Conservation (phyloP, 2,329 filamentous ascomycete genomes). For the Phyllachora maydis region DNA sequence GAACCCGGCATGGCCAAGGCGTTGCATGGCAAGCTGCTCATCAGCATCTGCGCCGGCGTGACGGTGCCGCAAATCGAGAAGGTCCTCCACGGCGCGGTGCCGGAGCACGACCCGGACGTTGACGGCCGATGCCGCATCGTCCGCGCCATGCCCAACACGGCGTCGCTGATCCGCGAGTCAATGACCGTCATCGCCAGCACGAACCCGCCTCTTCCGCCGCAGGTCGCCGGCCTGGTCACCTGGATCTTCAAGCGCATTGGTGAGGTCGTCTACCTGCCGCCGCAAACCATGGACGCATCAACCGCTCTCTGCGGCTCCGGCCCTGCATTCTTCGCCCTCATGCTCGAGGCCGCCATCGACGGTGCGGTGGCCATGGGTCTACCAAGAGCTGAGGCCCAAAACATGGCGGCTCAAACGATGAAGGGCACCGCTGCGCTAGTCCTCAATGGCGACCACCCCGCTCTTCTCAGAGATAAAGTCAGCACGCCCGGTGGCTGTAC, state of each 20-base stretch:
- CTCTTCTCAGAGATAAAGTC: slow-evolving; percentile 56
- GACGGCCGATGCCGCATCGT: slow-evolving; percentile 42
- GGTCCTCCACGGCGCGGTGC: slow-evolving; percentile 36
- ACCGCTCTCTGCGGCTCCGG: slow-evolving; percentile 58
- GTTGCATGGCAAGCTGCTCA: slow-evolving; percentile 58
- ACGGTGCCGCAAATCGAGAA: slow-evolving; percentile 46
- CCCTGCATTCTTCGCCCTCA: slow-evolving; percentile 55
- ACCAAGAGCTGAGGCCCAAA: slow-evolving; percentile 48
- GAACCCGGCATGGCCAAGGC: slow-evolving; percentile 50
- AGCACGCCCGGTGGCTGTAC: slow-evolving; percentile 60
- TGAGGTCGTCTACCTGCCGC: slow-evolving; percentile 45
- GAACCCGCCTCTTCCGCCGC: slow-evolving; percentile 31
- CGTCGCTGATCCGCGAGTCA: slow-evolving; percentile 54
- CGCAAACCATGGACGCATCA: slow-evolving; percentile 47
- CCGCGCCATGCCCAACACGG: slow-evolving; percentile 71
- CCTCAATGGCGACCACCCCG: slow-evolving; percentile 53
- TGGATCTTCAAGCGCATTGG: slow-evolving; percentile 66
- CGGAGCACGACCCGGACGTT: slow-evolving; percentile 20
- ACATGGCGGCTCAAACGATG: slow-evolving; percentile 68
- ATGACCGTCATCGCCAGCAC: slow-evolving; percentile 63
- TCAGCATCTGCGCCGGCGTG: slow-evolving; percentile 65
- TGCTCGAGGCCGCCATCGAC: slow-evolving; percentile 57
- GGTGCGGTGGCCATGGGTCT: slow-evolving; percentile 64
- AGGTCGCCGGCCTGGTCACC: slow-evolving; percentile 35
- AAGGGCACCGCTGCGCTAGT: slow-evolving; percentile 50